A percentile compares a stretch with the other conserved stretches of the same genome.
These are phyloP conservation scores for Candida michaelii DNA, from an alignment of 805 yeast species.

Conservation along the genomic window DNA sequence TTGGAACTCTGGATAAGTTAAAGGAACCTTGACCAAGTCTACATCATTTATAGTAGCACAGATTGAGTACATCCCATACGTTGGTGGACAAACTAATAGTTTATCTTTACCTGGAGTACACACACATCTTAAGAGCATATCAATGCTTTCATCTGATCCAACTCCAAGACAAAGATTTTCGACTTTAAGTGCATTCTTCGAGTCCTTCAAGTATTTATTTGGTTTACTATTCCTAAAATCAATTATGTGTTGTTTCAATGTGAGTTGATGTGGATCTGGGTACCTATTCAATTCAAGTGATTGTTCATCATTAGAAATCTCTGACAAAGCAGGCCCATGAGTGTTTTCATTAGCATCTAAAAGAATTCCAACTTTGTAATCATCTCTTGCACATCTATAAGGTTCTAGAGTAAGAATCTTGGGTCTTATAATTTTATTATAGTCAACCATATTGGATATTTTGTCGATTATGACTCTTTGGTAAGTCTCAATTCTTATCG, in stretches of 20 bases:
- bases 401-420: constrained; percentile 83
- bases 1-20: constrained; percentile 51
- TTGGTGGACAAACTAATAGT: constrained; percentile 86
- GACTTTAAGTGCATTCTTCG: constrained; percentile 38
- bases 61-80: constrained; percentile 95
- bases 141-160: constrained; percentile 96
- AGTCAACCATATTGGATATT: constrained; percentile 13
- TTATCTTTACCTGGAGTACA: constrained; percentile 84
- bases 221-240: constrained; percentile 65
- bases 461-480: constrained; percentile 1
- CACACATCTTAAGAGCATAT: constrained; percentile 78
- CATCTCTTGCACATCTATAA: constrained; percentile 96
- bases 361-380: constrained; percentile 81
- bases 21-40: constrained; percentile 70
- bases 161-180: constrained; percentile 89
- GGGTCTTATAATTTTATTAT: constrained; percentile 54
- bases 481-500: no score
- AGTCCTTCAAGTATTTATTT: constrained; percentile 17
- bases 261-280: constrained; percentile 94
- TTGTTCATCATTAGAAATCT: constrained; percentile 44
- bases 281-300: constrained; percentile 74
- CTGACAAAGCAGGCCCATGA: constrained; percentile 74
- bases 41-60: constrained; percentile 91
- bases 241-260: constrained; percentile 69
- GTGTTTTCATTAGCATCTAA: constrained; percentile 97